Percentiles rank a stretch among this genome's conserved stretches.
These are phyloP conservation scores for Cyclocybe aegerita DNA, from an alignment of 768 basidiomycete genomes.

Conservation along the genomic window DNA sequence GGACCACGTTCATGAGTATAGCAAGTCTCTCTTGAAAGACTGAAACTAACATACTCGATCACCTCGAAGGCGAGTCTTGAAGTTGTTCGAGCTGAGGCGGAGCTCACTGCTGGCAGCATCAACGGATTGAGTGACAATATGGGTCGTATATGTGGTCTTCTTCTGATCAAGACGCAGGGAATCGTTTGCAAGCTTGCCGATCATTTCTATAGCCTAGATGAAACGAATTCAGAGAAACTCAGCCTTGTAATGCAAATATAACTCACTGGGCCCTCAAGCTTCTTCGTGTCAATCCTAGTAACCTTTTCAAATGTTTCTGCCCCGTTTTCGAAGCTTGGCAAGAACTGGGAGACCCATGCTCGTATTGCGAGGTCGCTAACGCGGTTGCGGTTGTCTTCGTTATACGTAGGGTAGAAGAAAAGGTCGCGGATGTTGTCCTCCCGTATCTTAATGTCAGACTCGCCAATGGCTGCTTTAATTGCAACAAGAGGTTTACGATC, in stretches of 20 bases:
- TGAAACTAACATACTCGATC: conserved; percentile 33
- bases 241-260: neutral
- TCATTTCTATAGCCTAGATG: conserved; percentile 30
- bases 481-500: conserved; percentile 40
- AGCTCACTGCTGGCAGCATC: conserved; percentile 14
- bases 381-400: conserved; percentile 28
- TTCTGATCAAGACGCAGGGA: conserved; percentile 44
- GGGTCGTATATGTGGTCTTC: conserved; percentile 44
- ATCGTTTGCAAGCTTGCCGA: conserved; percentile 47
- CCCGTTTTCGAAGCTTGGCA: conserved; percentile 41
- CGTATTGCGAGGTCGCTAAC: conserved; percentile 38
- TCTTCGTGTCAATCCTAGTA: conserved; percentile 42
- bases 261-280: conserved; percentile 34
- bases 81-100: conserved; percentile 34
- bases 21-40: too few relatives aligned
- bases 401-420: conserved; percentile 36
- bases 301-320: conserved; percentile 41
- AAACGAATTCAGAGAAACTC: neutral
- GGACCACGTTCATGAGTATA: neutral
- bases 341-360: conserved; percentile 51
- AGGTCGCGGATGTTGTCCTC: conserved; percentile 33
- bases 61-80: conserved; percentile 30
- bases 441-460: conserved; percentile 28
- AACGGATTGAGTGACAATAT: conserved; percentile 33
- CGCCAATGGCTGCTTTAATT: conserved; percentile 41